Evolutionary conservation across 768 basidiomycete genomes (phyloP).

Genomic region (Hygrophorus russula): DNA sequence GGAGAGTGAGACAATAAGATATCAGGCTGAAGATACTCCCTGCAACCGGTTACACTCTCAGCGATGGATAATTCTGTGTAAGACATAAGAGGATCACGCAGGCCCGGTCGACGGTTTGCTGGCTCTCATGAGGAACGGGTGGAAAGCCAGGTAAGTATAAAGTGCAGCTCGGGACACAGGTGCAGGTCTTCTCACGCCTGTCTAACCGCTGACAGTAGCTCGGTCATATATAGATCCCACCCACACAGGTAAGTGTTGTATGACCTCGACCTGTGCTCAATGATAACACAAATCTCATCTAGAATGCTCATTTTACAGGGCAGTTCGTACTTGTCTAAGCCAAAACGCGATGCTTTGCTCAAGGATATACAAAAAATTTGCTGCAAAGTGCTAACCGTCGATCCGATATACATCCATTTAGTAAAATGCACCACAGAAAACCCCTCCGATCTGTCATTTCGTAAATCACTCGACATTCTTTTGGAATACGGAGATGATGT

Average conservation of each 20-base stretch:
- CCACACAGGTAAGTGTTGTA: too few relatives aligned
- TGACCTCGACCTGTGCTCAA: too few relatives aligned
- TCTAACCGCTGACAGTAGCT: too few relatives aligned
- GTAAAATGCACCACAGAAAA: slow-evolving; percentile 46
- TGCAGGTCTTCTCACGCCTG: too few relatives aligned
- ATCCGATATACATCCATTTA: slow-evolving; percentile 81
- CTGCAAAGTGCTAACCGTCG: slow-evolving; percentile 52
- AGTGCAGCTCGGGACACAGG: neutral
- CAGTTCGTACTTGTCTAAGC: slow-evolving; percentile 59
- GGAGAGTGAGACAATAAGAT: neutral
- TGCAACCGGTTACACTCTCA: neutral
- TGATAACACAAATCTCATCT: too few relatives aligned
- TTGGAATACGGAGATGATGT: slow-evolving; percentile 80
- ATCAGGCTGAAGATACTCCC: neutral
- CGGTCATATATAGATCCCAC: too few relatives aligned
- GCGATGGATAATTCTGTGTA: neutral
- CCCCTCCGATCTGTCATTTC: slow-evolving; percentile 28
- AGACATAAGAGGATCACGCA: neutral
- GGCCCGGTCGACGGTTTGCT: neutral
- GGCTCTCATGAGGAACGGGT: neutral
- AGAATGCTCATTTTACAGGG: slow-evolving; percentile 73
- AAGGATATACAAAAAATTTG: slow-evolving; percentile 40
- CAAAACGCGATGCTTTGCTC: slow-evolving; percentile 62
- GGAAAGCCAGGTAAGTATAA: slow-evolving; percentile 1
- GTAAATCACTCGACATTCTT: slow-evolving; percentile 53